Evolutionary conservation across 2,329 filamentous ascomycete genomes (phyloP).

Genomic region (Neopestalotiopsis sp.): DNA sequence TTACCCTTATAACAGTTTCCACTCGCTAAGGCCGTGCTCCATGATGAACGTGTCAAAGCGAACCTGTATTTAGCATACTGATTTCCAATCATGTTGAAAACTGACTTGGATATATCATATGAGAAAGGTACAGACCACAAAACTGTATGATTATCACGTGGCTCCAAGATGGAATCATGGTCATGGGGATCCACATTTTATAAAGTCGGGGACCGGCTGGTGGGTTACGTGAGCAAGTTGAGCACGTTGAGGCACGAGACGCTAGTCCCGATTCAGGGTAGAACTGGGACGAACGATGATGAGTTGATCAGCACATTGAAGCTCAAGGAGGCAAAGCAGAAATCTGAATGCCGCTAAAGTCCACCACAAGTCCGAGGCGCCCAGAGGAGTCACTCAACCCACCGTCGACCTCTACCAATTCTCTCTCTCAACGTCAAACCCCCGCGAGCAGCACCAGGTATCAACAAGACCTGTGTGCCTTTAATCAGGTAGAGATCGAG

Average conservation of each 20-base stretch:
- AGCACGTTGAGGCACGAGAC: background rate
- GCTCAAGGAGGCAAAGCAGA: constrained; percentile 23
- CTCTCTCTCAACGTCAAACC: background rate
- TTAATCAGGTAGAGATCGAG: constrained; percentile 16
- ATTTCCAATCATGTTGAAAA: too few relatives aligned
- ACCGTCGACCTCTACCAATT: background rate
- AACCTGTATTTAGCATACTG: too few relatives aligned
- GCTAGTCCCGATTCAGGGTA: background rate
- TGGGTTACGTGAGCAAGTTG: too few relatives aligned
- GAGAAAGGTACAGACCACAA: background rate
- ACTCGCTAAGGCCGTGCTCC: background rate
- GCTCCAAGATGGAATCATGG: background rate
- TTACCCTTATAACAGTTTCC: constrained; percentile 14
- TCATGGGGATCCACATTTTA: background rate
- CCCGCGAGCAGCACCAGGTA: background rate
- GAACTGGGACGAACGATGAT: constrained; percentile 3
- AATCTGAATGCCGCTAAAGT: constrained; percentile 21
- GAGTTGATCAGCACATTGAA: constrained; percentile 12
- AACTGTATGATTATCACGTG: background rate
- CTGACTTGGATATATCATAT: too few relatives aligned
- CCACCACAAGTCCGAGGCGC: constrained; percentile 9
- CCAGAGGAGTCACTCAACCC: constrained; percentile 4
- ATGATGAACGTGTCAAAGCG: too few relatives aligned
- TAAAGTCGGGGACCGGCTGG: background rate
- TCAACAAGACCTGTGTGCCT: background rate